A percentile compares a stretch with the other conserved stretches of the same genome.
These are phyloP conservation scores for Rhodotorula sp. DNA, from an alignment of 1,284 basidiomycete genomes.

Conservation along the genomic window DNA sequence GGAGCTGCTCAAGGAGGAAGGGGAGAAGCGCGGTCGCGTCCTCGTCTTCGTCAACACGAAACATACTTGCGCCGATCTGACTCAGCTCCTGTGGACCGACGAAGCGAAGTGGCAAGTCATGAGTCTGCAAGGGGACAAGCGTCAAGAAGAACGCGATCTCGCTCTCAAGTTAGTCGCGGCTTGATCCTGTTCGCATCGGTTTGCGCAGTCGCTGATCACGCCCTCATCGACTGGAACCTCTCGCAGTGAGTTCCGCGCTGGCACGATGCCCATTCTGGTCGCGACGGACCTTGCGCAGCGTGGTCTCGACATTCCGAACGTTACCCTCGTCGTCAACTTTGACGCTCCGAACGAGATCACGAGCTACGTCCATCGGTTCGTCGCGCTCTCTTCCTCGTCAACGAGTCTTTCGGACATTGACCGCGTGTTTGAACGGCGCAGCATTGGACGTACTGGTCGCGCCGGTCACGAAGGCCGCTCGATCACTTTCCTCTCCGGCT, in stretches of 20 bases:
- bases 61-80: constrained; percentile 47
- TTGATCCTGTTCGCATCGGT: not conserved
- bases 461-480: constrained; percentile 92
- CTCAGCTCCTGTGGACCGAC: constrained; percentile 46
- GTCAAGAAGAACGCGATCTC: constrained; percentile 50
- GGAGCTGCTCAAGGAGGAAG: constrained; percentile 45
- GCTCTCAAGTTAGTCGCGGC: constrained; percentile 60
- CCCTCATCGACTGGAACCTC: too few species aligned
- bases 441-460: constrained; percentile 89
- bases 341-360: constrained; percentile 64
- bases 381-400: too few species aligned
- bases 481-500: constrained; percentile 78
- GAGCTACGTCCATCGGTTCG: constrained; percentile 87
- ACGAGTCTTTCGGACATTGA: too few species aligned
- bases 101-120: constrained; percentile 47
- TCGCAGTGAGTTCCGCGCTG: constrained; percentile 69
- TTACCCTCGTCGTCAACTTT: constrained; percentile 96
- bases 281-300: constrained; percentile 97
- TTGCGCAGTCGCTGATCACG: not conserved
- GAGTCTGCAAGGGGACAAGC: constrained; percentile 51
- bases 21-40: constrained; percentile 43
- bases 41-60: constrained; percentile 48
- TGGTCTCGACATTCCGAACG: constrained; percentile 92
- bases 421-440: not conserved
- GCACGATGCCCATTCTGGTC: constrained; percentile 72